phyloP scores from a whole-genome alignment of 2,329 filamentous ascomycete species.

The Talaromyces sp. region DNA sequence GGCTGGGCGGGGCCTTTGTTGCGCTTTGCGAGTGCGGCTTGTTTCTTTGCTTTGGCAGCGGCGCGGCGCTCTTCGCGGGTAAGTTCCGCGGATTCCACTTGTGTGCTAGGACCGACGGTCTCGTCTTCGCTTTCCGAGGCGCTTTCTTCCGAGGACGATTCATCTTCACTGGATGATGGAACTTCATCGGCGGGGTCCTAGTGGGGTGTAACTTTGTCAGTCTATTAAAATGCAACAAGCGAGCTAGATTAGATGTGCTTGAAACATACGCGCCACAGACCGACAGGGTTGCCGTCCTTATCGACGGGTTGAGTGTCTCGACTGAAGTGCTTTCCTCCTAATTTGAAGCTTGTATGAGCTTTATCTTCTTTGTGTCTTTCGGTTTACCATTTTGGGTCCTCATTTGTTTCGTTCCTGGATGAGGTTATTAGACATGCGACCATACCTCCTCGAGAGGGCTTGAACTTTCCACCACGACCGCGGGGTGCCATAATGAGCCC shows the following conservation, averaged over 20 bases:
- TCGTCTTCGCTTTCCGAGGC: conserved; percentile 54
- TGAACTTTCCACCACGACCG: conserved; percentile 92
- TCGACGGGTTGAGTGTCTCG: conserved; percentile 86
- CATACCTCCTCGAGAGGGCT: conserved; percentile 85
- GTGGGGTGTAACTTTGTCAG: background rate
- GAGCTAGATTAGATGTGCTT: background rate
- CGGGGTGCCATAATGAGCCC: conserved; percentile 49
- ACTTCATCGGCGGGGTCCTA: conserved; percentile 41
- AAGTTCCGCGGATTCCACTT: conserved; percentile 53
- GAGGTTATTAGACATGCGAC: conserved; percentile 29
- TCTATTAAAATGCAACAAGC: no score
- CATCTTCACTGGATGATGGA: conserved; percentile 52
- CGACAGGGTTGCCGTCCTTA: conserved; percentile 82
- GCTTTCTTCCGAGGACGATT: conserved; percentile 48
- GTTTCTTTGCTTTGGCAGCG: conserved; percentile 86
- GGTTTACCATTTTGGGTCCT: background rate
- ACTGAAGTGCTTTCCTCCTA: conserved; percentile 95
- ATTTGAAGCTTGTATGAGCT: conserved; percentile 7
- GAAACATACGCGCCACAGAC: conserved; percentile 76
- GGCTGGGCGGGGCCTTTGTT: conserved; percentile 73
- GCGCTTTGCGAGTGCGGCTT: conserved; percentile 79
- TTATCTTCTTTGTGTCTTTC: background rate
- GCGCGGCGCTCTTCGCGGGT: conserved; percentile 87
- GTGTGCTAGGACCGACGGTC: conserved; percentile 52
- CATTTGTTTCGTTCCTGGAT: background rate